Percentiles rank a stretch among this genome's conserved stretches.
These are phyloP conservation scores for Astragalus membranaceus DNA, from an alignment of 306 rosid species.

Conservation along the genomic window DNA sequence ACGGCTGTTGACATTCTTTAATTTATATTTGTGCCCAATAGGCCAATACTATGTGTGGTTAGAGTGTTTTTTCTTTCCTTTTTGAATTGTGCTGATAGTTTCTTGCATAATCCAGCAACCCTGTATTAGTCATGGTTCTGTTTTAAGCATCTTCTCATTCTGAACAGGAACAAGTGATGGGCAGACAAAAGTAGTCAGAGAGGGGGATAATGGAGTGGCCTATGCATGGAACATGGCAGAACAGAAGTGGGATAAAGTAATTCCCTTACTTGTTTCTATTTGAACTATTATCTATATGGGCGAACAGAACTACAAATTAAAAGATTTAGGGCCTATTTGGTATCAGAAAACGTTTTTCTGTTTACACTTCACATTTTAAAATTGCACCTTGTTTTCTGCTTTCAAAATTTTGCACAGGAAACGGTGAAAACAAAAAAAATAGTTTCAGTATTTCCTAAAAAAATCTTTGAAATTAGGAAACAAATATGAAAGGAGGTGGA, in stretches of 20 bases:
- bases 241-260: slow-evolving; percentile 94
- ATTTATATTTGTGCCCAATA: background rate
- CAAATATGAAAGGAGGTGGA: no score
- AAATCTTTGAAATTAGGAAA: no score
- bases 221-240: slow-evolving; percentile 81
- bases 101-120: background rate
- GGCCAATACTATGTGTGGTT: background rate
- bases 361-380: no score
- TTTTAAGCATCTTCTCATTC: slow-evolving; percentile 20
- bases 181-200: slow-evolving; percentile 90
- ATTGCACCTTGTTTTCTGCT: no score
- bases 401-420: no score
- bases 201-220: slow-evolving; percentile 97
- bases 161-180: slow-evolving; percentile 85
- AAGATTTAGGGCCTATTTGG: no score
- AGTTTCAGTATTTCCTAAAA: no score
- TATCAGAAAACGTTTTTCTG: no score
- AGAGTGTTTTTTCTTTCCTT: background rate
- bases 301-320: background rate
- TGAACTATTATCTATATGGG: slow-evolving; percentile 1
- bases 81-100: background rate
- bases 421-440: no score
- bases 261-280: slow-evolving; percentile 17
- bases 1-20: background rate
- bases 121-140: background rate